Percentiles rank a stretch among this genome's conserved stretches.
phyloP scores from a whole-genome alignment of 2,329 filamentous ascomycete genomes.

The Neofusicoccum laricinum region DNA sequence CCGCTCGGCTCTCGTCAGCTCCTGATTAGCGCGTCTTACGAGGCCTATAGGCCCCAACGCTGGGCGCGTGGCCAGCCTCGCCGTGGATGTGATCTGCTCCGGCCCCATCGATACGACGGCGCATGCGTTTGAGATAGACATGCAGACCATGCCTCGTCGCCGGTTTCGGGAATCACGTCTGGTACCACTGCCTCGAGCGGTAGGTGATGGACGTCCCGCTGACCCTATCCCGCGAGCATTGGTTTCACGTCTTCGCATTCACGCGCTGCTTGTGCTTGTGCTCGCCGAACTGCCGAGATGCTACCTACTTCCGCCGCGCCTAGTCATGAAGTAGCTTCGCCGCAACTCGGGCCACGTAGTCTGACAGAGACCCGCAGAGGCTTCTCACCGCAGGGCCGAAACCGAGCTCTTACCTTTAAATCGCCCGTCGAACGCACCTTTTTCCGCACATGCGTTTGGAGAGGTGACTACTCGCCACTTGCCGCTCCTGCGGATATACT shows the following conservation, averaged over 20 bases:
- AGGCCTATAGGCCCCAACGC: neutral
- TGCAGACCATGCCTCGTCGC: neutral
- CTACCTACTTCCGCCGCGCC: neutral
- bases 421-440: neutral
- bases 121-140: conserved; percentile 1
- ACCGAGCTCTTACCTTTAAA: neutral
- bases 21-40: neutral
- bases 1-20: neutral
- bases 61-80: neutral
- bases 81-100: neutral
- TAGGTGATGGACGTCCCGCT: neutral
- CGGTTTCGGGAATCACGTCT: neutral
- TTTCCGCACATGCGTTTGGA: neutral
- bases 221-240: neutral
- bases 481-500: neutral
- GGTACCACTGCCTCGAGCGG: neutral
- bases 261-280: neutral
- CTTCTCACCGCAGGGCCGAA: neutral
- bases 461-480: neutral
- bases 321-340: neutral
- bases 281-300: neutral
- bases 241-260: too few species aligned
- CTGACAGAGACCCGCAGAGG: neutral
- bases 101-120: neutral
- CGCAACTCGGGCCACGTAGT: neutral